phyloP scores from a whole-genome alignment of 75 land plant species.

The Selaginella tamariscina region DNA sequence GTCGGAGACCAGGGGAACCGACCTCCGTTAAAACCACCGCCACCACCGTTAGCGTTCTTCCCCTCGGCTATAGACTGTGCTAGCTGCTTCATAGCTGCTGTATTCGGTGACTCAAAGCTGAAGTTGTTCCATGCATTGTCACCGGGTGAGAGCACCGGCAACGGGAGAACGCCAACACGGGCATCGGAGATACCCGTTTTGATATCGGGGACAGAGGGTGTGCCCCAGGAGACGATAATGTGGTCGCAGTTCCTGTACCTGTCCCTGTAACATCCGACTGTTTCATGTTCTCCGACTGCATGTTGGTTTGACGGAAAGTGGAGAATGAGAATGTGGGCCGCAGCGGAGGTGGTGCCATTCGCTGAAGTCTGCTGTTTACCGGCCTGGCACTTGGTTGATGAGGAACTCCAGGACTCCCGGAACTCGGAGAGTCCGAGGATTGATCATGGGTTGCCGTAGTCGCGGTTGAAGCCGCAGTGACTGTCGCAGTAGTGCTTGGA shows the following conservation, averaged over 20 bases:
- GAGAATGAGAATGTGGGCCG: background rate
- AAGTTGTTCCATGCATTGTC: background rate
- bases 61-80: conserved; percentile 10
- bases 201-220: conserved; percentile 1
- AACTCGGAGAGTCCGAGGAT: background rate
- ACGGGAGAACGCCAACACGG: conserved; percentile 1
- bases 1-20: conserved; percentile 9
- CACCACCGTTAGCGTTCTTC: background rate
- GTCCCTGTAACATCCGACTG: background rate
- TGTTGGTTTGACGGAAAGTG: background rate
- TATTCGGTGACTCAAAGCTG: conserved; percentile 3
- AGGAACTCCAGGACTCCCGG: background rate
- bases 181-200: background rate
- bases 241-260: background rate
- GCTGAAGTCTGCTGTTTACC: background rate
- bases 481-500: background rate
- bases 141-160: conserved; percentile 6
- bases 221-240: background rate
- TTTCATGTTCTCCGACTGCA: background rate
- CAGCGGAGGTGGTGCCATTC: conserved; percentile 10
- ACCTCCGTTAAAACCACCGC: background rate
- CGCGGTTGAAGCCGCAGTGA: background rate
- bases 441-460: no score
- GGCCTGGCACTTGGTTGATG: background rate
- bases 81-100: conserved; percentile 7